Base-by-base conservation (phyloP, 2,329 filamentous ascomycete genomes). In the Elsinoe perseae region DNA sequence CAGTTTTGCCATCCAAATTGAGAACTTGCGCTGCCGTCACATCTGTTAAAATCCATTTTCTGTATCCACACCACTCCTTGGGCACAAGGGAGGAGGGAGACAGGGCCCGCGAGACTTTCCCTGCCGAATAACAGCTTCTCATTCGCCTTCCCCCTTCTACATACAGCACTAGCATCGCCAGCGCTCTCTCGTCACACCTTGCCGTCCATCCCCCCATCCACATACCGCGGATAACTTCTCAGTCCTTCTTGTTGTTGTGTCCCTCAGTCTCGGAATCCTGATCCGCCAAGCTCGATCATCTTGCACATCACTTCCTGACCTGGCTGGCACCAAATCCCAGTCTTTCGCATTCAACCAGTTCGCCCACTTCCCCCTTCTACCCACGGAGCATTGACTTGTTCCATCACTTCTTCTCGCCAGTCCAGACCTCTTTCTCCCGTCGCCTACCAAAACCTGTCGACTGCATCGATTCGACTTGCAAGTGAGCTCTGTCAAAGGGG, bases 401-500 rank as follows among this genome's bases (percentile, higher is more conserved):
- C 53, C 53, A 46, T 56, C 76, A 75, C 82, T 98, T 98, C 74
- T 97, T 97, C 77, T 95, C 87, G 52, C 80, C 84, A 4, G 92
- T 96, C 84, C 95, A 96, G 63, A 97, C 83, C 57, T 12, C 20
- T 44, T 89, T 83, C 77, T n/a, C 89, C 88, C 20, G 93, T 93
- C 60, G 95, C 75, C 73, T 96, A 92, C 61, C 93, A 83, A 72
- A 98, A 93, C 54, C 89, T 81, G 65, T 85, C 85, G 70, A 98
- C 97, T 55, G 93, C 20, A 32, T 21, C 25, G 30, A 28, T 32
- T 52, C 48, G 48, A 20, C 30, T 20, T 25, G 14, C 48, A 14
- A 12, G 12, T 32, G 32, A 14, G 32, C 32, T 36, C 12, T 38
- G 18, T 27, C 12, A 52, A 4, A 14, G 48, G 38, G 48, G 48